Evolutionary conservation across 2,329 filamentous ascomycete genomes (phyloP).

Genomic region (Calonectria pseudoturangicola): DNA sequence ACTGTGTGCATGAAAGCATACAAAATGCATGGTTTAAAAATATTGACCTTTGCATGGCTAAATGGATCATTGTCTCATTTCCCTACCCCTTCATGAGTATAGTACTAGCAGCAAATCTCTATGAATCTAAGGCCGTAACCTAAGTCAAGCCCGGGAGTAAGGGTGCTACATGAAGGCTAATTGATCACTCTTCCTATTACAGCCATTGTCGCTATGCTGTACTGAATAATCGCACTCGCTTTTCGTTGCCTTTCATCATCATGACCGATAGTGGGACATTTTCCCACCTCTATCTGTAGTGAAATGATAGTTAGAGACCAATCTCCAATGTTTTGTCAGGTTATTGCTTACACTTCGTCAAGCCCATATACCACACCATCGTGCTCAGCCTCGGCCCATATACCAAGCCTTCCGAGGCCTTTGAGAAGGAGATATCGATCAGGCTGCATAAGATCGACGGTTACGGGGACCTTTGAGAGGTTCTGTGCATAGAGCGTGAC

Average conservation of each 20-base stretch:
- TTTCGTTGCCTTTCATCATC: constrained; percentile 8
- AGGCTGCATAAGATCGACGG: constrained; percentile 8
- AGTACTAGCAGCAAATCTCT: neutral
- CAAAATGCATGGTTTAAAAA: neutral
- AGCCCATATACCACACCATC: constrained; percentile 11
- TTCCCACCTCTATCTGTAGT: neutral
- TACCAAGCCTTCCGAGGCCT: constrained; percentile 6
- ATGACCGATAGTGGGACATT: neutral
- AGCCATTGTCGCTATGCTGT: neutral
- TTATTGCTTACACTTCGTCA: constrained; percentile 12
- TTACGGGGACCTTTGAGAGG: constrained; percentile 4
- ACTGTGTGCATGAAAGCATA: neutral
- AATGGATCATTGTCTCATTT: neutral
- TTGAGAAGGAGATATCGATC: constrained; percentile 10
- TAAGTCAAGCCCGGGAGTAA: neutral
- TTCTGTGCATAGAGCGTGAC: constrained; percentile 10
- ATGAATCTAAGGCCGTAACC: neutral
- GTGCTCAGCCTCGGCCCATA: constrained; percentile 18
- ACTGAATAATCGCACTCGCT: neutral
- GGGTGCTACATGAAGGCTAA: neutral
- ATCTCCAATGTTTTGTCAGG: neutral
- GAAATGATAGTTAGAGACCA: neutral
- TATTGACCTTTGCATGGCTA: too few relatives aligned
- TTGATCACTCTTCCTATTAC: neutral
- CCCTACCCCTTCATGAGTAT: too few relatives aligned